phyloP scores from a whole-genome alignment of 768 basidiomycete genomes.

The Asterophora lycoperdoides region DNA sequence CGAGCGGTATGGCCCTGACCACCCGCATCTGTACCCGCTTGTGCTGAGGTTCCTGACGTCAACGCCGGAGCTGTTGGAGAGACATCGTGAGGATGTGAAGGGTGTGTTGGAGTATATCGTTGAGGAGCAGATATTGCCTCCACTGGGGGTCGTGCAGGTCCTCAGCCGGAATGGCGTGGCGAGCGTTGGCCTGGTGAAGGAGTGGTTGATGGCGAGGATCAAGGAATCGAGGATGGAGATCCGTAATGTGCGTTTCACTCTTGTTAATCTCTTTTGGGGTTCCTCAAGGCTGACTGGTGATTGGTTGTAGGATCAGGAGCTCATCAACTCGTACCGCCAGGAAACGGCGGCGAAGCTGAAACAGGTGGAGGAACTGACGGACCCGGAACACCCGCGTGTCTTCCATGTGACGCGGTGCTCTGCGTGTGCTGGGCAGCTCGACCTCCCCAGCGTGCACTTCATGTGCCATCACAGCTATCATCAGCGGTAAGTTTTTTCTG shows the following conservation, averaged over 20 bases:
- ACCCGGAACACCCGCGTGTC: slow-evolving; percentile 74
- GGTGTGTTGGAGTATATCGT: slow-evolving; percentile 76
- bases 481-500: slow-evolving; percentile 56
- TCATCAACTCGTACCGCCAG: slow-evolving; percentile 82
- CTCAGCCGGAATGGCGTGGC: slow-evolving; percentile 86
- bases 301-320: slow-evolving; percentile 68
- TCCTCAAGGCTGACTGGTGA: slow-evolving; percentile 1
- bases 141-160: slow-evolving; percentile 85
- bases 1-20: slow-evolving; percentile 62
- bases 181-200: slow-evolving; percentile 87
- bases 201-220: slow-evolving; percentile 83
- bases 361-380: slow-evolving; percentile 77
- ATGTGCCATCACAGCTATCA: slow-evolving; percentile 99
- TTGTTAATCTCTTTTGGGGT: background rate
- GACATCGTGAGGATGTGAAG: slow-evolving; percentile 69
- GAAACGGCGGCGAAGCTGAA: slow-evolving; percentile 80
- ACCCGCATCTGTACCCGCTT: slow-evolving; percentile 79
- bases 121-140: slow-evolving; percentile 77
- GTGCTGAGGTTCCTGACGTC: slow-evolving; percentile 89
- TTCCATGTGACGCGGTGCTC: slow-evolving; percentile 96
- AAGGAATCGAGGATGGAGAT: slow-evolving; percentile 71
- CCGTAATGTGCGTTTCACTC: slow-evolving; percentile 56
- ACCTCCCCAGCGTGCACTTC: slow-evolving; percentile 91
- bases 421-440: slow-evolving; percentile 82
- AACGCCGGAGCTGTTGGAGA: slow-evolving; percentile 62